Conservation (phyloP, 345 rosid genomes). For the Crucihimalaya himalaica region DNA sequence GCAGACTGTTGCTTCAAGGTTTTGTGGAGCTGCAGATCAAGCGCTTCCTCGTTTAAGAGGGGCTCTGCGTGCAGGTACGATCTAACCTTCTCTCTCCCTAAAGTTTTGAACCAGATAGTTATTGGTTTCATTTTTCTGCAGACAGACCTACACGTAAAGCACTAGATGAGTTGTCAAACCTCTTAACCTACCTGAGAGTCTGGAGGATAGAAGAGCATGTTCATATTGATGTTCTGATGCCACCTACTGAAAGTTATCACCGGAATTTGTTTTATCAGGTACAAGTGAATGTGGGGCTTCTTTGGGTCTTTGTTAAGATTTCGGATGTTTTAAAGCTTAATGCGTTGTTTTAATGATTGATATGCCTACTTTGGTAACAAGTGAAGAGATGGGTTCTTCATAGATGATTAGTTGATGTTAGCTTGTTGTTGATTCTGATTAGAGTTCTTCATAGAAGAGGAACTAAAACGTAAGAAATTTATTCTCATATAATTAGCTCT, state of each 20-base stretch:
- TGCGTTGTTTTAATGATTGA: slow-evolving; percentile 10
- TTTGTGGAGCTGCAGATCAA: slow-evolving; percentile 88
- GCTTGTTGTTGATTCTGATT: neutral
- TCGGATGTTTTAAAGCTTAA: neutral
- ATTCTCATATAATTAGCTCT: slow-evolving; percentile 5
- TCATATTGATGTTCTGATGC: slow-evolving; percentile 81
- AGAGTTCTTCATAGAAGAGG: no score
- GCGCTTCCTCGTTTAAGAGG: slow-evolving; percentile 96
- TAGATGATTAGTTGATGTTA: neutral
- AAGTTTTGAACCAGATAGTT: neutral
- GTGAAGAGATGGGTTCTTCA: neutral
- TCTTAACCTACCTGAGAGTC: slow-evolving; percentile 71
- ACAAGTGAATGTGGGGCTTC: slow-evolving; percentile 17
- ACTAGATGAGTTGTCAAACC: slow-evolving; percentile 83
- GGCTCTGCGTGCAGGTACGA: slow-evolving; percentile 82
- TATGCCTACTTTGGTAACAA: neutral
- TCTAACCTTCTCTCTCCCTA: neutral
- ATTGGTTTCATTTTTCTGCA: slow-evolving; percentile 44
- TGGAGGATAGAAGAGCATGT: slow-evolving; percentile 82
- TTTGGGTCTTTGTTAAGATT: slow-evolving; percentile 12
- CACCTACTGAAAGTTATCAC: slow-evolving; percentile 86
- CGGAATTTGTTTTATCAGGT: slow-evolving; percentile 89
- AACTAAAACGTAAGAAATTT: no score
- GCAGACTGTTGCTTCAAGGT: slow-evolving; percentile 89
- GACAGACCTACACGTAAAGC: slow-evolving; percentile 80